A percentile compares a stretch with the other conserved stretches of the same genome.
Evolutionary conservation across 345 rosid species (phyloP).

Genomic region (Reutealis trisperma): DNA sequence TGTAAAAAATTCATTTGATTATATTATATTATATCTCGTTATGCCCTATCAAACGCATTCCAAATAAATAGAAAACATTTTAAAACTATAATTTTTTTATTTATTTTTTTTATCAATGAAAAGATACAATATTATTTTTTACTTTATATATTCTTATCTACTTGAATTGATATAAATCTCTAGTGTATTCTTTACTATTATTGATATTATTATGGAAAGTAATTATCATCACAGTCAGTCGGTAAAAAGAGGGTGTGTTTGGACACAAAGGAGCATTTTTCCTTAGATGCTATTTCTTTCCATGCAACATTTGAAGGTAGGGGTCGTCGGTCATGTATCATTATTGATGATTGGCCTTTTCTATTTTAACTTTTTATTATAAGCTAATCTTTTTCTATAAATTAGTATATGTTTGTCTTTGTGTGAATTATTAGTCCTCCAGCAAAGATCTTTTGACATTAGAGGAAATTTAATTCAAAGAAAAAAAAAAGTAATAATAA

Average conservation of each 20-base stretch:
- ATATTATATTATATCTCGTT: no score
- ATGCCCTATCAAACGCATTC: no score
- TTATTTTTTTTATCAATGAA: no score
- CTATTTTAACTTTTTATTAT: slow-evolving; percentile 25
- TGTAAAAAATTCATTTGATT: no score
- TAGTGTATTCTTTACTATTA: not conserved
- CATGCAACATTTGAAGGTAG: not conserved
- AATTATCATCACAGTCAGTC: not conserved
- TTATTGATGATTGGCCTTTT: slow-evolving; percentile 34
- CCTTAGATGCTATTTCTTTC: slow-evolving; percentile 26
- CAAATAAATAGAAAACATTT: no score
- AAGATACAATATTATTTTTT: no score
- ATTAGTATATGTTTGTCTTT: slow-evolving; percentile 26
- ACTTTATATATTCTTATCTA: no score
- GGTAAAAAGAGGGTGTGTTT: slow-evolving; percentile 26
- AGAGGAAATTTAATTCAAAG: not conserved
- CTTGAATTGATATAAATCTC: no score
- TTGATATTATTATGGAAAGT: no score
- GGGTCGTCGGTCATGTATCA: slow-evolving; percentile 24
- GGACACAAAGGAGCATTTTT: slow-evolving; percentile 25
- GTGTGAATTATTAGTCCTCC: slow-evolving; percentile 20
- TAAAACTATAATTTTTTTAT: no score
- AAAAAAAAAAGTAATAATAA: not conserved
- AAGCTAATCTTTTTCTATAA: slow-evolving; percentile 1
- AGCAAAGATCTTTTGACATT: not conserved